These are phyloP conservation scores for Pezicula radicicola DNA, from an alignment of 2,329 filamentous ascomycete genomes.

Conservation along the genomic window DNA sequence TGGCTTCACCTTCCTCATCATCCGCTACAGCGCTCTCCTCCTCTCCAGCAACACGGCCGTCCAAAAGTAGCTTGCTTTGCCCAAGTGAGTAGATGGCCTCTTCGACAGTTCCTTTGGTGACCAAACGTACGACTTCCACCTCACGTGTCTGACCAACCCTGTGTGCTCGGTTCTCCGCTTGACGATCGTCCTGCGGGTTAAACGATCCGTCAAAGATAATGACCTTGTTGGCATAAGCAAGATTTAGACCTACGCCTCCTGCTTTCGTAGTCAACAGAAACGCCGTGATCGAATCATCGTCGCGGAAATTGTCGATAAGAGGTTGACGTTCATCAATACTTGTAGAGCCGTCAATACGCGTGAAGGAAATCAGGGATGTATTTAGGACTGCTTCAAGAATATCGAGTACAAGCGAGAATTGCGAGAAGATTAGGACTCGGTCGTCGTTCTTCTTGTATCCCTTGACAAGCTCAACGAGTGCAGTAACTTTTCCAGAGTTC, in stretches of 20 bases:
- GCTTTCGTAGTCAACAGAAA: slow-evolving; percentile 93
- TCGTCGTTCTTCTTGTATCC: slow-evolving; percentile 78
- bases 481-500: slow-evolving; percentile 79
- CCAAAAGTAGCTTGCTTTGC: slow-evolving; percentile 88
- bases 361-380: slow-evolving; percentile 69
- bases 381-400: slow-evolving; percentile 82
- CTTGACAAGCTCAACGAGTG: slow-evolving; percentile 71
- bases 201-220: slow-evolving; percentile 97
- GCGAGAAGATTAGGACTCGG: slow-evolving; percentile 85
- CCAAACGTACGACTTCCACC: slow-evolving; percentile 85
- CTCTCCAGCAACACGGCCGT: slow-evolving; percentile 67
- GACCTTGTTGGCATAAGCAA: slow-evolving; percentile 95
- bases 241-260: slow-evolving; percentile 94
- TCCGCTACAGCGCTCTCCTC: slow-evolving; percentile 44
- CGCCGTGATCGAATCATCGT: slow-evolving; percentile 73
- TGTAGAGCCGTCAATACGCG: slow-evolving; percentile 83
- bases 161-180: slow-evolving; percentile 95
- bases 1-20: slow-evolving; percentile 27
- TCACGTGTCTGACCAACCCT: slow-evolving; percentile 87
- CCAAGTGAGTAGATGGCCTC: slow-evolving; percentile 91
- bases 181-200: slow-evolving; percentile 97
- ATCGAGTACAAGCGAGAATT: slow-evolving; percentile 89
- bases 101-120: slow-evolving; percentile 81
- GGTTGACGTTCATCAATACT: slow-evolving; percentile 80
- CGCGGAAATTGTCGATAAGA: slow-evolving; percentile 83